Evolutionary conservation across 768 basidiomycete species (phyloP), one percentile per base, ranked within the genome.

Genomic region (Lactarius psammicola): DNA sequence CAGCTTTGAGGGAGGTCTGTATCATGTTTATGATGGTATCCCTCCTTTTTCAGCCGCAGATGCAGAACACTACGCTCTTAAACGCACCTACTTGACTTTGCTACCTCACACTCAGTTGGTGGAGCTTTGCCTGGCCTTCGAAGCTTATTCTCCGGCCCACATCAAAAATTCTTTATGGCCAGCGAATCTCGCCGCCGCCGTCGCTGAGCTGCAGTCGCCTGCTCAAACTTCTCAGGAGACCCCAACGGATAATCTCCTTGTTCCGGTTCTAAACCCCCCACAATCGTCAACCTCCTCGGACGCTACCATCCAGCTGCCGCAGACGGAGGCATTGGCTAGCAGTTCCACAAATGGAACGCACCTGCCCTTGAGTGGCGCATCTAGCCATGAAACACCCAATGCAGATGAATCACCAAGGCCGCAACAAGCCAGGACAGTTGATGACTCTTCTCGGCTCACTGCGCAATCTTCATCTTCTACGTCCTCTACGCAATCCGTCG

Each of bases 81-180:
- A 90, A 74, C 83, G 84, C 69, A 82, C 84, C 67, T 93, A 92
- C 77, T 80, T 93, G 51, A 80, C 81, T 28, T 80, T 90, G 26
- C 80, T 93, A 9, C 82, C 86, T 28, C 84, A 82, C 26, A 81
- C 83, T 54, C 88, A 92, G 76, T 82, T 92, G 72, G 89, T 92
- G 72, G 90, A 91, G 70, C 85, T 92, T 71, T 92, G 88, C 73
- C 80, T 92, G 66, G 80, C 82, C 42, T 86, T 89, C 71, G 88
- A 92, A 71, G 74, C 84, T 10, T 82, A 91, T 78, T 85, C 86
- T 17, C 85, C 89, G 15, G 77, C 81, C 44, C 86, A 87, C 67
- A 73, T 88, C 60, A 87, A 84, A 75, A 80, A 79, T 63, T 78
- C 85, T n/a, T 76, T 92, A 75, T 92, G 90, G 90, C 90, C 90